Conservation (phyloP, 2,329 filamentous ascomycete species). For the Xylariaceae sp. region DNA sequence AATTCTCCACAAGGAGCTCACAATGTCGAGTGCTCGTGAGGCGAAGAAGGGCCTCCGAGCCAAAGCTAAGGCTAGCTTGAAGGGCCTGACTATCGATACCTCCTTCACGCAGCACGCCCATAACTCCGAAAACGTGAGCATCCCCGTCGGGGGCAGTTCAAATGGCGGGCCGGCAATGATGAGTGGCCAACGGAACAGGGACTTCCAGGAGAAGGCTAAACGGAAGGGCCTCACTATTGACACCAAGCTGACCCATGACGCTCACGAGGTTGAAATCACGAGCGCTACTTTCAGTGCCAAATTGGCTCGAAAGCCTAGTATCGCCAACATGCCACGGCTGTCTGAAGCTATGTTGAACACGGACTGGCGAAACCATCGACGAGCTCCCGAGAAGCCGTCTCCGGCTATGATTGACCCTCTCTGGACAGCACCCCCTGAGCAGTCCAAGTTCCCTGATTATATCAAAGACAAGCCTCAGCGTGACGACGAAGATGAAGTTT, state of each 20-base stretch:
- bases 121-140: background rate
- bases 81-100: constrained; percentile 16
- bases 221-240: constrained; percentile 1
- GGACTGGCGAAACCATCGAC: constrained; percentile 27
- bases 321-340: constrained; percentile 10
- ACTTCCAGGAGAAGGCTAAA: background rate
- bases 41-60: constrained; percentile 9
- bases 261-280: background rate
- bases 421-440: constrained; percentile 21
- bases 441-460: constrained; percentile 17
- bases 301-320: constrained; percentile 3
- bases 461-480: constrained; percentile 5
- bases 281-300: background rate
- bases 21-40: constrained; percentile 1
- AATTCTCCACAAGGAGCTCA: background rate
- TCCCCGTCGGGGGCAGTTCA: background rate
- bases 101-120: background rate
- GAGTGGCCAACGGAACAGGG: background rate
- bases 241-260: constrained; percentile 4
- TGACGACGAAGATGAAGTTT: constrained; percentile 20
- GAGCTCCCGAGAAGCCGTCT: background rate
- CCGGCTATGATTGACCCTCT: constrained; percentile 2
- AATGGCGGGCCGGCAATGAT: background rate
- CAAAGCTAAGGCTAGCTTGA: constrained; percentile 3
- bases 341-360: constrained; percentile 21